Conservation (phyloP, 1,284 basidiomycete species). For the Abortiporus biennis region DNA sequence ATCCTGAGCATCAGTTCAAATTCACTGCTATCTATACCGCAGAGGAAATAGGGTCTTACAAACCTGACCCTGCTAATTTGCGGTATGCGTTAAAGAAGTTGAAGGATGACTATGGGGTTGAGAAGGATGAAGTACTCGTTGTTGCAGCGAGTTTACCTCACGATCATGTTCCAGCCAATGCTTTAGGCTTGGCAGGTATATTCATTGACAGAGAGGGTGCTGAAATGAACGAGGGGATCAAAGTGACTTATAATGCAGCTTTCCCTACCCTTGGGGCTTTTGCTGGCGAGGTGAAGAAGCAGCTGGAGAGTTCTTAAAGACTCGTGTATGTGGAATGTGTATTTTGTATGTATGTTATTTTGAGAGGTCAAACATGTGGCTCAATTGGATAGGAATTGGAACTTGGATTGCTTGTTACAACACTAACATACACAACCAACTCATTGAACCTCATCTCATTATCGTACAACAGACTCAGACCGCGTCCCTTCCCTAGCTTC, state of each 20-base stretch:
- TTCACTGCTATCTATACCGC: slow-evolving; percentile 65
- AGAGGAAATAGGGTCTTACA: slow-evolving; percentile 62
- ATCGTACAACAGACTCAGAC: too few relatives aligned
- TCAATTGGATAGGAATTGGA: too few relatives aligned
- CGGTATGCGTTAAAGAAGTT: slow-evolving; percentile 42
- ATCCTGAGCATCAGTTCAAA: slow-evolving; percentile 38
- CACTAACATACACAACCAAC: too few relatives aligned
- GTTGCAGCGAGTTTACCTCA: slow-evolving; percentile 13
- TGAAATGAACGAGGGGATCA: slow-evolving; percentile 7
- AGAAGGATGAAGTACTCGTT: slow-evolving; percentile 42
- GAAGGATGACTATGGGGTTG: slow-evolving; percentile 35
- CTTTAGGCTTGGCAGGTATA: slow-evolving; percentile 11
- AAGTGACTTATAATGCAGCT: slow-evolving; percentile 12
- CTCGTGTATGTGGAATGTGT: too few relatives aligned
- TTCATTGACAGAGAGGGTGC: slow-evolving; percentile 12
- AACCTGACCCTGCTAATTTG: slow-evolving; percentile 58
- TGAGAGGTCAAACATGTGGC: too few relatives aligned
- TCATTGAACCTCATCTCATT: too few relatives aligned
- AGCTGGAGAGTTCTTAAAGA: not conserved
- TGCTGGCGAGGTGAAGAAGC: slow-evolving; percentile 10
- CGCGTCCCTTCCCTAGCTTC: too few relatives aligned
- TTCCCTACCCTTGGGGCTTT: slow-evolving; percentile 12
- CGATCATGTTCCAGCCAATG: slow-evolving; percentile 15
- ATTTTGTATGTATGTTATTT: too few relatives aligned
- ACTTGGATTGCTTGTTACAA: too few relatives aligned